A percentile compares a stretch with the other conserved stretches of the same genome.
phyloP scores from a whole-genome alignment of 2,329 filamentous ascomycete genomes.

The Aspergillus chevalieri region DNA sequence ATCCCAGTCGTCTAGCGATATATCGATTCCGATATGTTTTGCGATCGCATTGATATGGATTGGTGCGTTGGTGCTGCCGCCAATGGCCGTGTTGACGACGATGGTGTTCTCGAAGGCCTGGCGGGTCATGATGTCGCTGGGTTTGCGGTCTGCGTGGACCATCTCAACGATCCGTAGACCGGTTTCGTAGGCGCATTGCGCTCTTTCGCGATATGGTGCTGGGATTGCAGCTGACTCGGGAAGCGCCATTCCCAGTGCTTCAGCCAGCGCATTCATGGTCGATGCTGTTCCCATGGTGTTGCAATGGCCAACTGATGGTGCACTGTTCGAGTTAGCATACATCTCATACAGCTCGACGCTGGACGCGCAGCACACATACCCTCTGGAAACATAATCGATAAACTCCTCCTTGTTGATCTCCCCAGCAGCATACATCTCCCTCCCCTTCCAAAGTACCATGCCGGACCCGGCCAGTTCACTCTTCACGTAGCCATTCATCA shows the following conservation, averaged over 20 bases:
- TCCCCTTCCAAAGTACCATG: constrained; percentile 44
- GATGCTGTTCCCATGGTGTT: constrained; percentile 52
- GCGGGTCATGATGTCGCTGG: constrained; percentile 51
- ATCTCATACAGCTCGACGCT: neutral
- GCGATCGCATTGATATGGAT: constrained; percentile 53
- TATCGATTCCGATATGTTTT: constrained; percentile 47
- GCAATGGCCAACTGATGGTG: constrained; percentile 45
- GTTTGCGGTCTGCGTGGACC: constrained; percentile 45
- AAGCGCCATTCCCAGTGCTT: constrained; percentile 49
- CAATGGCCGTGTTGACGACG: constrained; percentile 50
- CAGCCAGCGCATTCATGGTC: constrained; percentile 49
- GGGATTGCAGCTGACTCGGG: constrained; percentile 49
- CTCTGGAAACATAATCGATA: constrained; percentile 41
- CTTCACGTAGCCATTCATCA: constrained; percentile 46
- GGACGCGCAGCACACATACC: constrained; percentile 26
- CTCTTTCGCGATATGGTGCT: constrained; percentile 45
- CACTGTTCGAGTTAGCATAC: constrained; percentile 19
- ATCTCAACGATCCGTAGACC: constrained; percentile 47
- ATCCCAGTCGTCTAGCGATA: constrained; percentile 52
- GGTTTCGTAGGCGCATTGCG: constrained; percentile 45
- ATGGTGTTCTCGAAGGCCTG: constrained; percentile 54
- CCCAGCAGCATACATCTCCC: constrained; percentile 44
- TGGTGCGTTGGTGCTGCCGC: constrained; percentile 52
- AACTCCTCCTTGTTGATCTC: constrained; percentile 42
- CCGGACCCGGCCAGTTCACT: constrained; percentile 41